Conservation (phyloP, 106 monocot genomes). For the Allium cepa region DNA sequence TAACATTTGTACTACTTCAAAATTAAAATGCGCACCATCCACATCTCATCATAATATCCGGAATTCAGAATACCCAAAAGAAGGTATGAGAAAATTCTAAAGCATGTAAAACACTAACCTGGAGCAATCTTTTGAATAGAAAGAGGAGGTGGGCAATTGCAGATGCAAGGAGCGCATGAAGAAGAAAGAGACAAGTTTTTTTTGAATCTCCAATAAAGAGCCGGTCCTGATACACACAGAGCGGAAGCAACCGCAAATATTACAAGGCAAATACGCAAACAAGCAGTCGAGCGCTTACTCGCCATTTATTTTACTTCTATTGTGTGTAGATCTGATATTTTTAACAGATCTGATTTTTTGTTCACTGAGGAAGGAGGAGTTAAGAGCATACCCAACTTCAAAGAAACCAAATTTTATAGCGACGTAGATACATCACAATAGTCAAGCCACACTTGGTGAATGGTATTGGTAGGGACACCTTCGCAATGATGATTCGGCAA, state of each 20-base stretch:
- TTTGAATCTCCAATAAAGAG: conserved; percentile 63
- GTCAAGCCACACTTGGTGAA: too few species aligned
- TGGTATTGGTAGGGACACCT: too few species aligned
- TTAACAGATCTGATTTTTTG: neutral
- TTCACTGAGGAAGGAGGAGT: neutral
- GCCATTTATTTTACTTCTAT: neutral
- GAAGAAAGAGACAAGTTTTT: conserved; percentile 21
- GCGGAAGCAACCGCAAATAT: conserved; percentile 64
- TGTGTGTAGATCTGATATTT: neutral
- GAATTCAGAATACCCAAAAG: too few species aligned
- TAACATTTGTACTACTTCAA: too few species aligned
- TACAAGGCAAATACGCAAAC: conserved; percentile 52
- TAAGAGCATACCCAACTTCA: too few species aligned
- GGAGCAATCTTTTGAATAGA: conserved; percentile 63
- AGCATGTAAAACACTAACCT: conserved; percentile 14
- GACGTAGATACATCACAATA: too few species aligned
- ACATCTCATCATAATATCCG: too few species aligned
- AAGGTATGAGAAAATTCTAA: too few species aligned
- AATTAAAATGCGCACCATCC: too few species aligned
- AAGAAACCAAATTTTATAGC: too few species aligned
- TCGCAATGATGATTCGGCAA: too few species aligned
- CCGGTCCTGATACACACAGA: conserved; percentile 73
- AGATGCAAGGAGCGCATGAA: conserved; percentile 51
- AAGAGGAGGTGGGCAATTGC: conserved; percentile 68
- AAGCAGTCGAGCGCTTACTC: conserved; percentile 30